Evolutionary conservation across 1,139 yeast genomes (phyloP), one percentile per base, ranked within the genome.

Genomic region (Blastobotrys proliferans): DNA sequence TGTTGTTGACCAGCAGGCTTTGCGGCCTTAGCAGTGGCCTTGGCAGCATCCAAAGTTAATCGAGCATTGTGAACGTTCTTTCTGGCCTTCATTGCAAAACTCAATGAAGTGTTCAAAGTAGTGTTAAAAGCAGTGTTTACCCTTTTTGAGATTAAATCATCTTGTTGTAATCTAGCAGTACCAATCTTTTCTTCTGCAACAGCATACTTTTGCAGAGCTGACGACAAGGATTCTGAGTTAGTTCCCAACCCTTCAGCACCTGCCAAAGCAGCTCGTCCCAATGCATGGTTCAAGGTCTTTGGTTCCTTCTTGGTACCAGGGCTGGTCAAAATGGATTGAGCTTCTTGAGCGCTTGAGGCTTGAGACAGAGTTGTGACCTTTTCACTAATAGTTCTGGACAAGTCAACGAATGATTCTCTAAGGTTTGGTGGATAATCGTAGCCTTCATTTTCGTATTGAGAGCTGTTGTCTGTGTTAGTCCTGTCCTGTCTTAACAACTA

Each of bases 371-470:
- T 84, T 44, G 76, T 70, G 38, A 85, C 84, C 58, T 87, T 76
- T 44, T 73, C 73, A 41, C 82, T 70, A 49, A 86, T 74, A 51
- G 76, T 77, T 64, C 80, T 81, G 43, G 90, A 80, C 50, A 86
- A 76, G 51, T 84, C 94, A 41, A 74, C 73, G 52, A 86, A 76
- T 16, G 92, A 81, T 60, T 86, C 95, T 56, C 66, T 57, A 46
- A 77, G 63, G 58, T 83, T 82, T 44, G 80, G 77, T n/a, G 95
- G 95, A 63, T 86, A 86, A 64, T 87, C 96, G 64, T 87, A 86
- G 44, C 83, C 74, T 62, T 85, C 95, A 53, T 71, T 76, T 57
- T 82, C 92, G 63, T 83, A 86, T 46, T 83, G 82, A 35, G 70
- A 53, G 31, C 61, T 57, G 27, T 33, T 20, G 33, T 28, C 9